A percentile compares a stretch with the other conserved stretches of the same genome.
Conservation (phyloP, 2,329 filamentous ascomycete genomes). For the Fusarium mangiferae region DNA sequence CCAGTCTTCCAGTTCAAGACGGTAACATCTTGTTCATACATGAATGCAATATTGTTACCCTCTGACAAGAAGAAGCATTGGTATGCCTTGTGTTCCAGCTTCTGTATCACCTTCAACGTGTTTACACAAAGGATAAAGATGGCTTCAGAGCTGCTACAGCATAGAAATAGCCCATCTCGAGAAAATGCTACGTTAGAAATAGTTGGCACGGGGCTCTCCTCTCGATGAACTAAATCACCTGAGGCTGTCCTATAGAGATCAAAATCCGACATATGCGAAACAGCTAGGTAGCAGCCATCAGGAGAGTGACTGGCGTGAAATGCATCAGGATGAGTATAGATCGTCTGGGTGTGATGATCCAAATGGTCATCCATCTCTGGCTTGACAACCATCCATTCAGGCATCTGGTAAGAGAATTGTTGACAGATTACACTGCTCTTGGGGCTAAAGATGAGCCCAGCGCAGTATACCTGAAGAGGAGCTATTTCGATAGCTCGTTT, state of each 20-base stretch:
- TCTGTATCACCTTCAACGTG: accelerated
- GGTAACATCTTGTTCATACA: accelerated
- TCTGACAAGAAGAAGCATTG: not conserved
- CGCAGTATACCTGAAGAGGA: accelerated
- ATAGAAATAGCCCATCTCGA: not conserved
- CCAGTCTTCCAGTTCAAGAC: not conserved
- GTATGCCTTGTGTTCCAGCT: accelerated
- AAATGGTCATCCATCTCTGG: not conserved
- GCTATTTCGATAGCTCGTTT: accelerated
- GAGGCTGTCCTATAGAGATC: accelerated
- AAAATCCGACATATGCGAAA: accelerated
- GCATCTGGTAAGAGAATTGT: accelerated
- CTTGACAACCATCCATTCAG: accelerated
- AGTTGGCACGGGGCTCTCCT: too few species aligned
- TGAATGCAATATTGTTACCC: accelerated
- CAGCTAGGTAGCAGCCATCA: not conserved
- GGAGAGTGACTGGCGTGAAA: not conserved
- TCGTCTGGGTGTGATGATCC: not conserved
- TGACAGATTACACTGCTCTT: accelerated
- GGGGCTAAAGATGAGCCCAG: accelerated
- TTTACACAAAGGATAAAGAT: not conserved
- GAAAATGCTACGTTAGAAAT: too few species aligned
- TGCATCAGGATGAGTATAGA: accelerated
- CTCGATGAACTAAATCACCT: not conserved
- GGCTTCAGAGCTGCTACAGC: accelerated